Evolutionary conservation across 495 filamentous ascomycete species (phyloP).

Genomic region (Aspergillus coremiiformis): DNA sequence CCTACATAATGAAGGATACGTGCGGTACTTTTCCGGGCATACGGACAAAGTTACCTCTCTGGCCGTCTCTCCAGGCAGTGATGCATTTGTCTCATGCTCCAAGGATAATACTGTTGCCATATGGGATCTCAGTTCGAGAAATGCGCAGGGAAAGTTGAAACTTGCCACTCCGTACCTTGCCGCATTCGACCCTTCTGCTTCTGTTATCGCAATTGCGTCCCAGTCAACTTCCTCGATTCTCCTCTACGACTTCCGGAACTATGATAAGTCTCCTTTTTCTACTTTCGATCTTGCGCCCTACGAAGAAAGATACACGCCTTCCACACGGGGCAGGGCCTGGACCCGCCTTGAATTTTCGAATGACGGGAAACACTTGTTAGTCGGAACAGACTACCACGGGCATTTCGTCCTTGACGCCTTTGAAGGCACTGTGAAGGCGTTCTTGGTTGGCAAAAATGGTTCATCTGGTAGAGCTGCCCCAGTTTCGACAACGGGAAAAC

Average conservation of each 20-base stretch:
- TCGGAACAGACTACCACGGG: constrained; percentile 70
- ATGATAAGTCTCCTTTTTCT: constrained; percentile 80
- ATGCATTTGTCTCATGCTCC: constrained; percentile 85
- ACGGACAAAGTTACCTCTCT: constrained; percentile 74
- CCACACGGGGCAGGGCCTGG: constrained; percentile 54
- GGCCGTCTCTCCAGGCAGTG: constrained; percentile 54
- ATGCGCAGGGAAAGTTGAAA: constrained; percentile 67
- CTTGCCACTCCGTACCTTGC: constrained; percentile 71
- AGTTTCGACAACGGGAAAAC: constrained; percentile 39
- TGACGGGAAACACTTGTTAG: constrained; percentile 78
- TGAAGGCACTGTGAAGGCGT: constrained; percentile 63
- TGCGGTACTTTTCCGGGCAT: constrained; percentile 92
- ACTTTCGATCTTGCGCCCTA: constrained; percentile 67
- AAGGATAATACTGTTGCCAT: constrained; percentile 81
- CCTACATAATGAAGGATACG: constrained; percentile 88
- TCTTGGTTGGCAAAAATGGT: constrained; percentile 43
- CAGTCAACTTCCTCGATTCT: constrained; percentile 69
- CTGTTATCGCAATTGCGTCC: constrained; percentile 83
- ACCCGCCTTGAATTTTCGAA: constrained; percentile 88
- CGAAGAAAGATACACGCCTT: constrained; percentile 49
- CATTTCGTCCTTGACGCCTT: constrained; percentile 92
- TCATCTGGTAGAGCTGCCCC: constrained; percentile 40
- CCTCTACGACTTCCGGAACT: constrained; percentile 89
- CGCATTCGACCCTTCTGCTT: constrained; percentile 81
- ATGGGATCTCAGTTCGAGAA: constrained; percentile 72